phyloP scores from a whole-genome alignment of 768 basidiomycete species.

The Cystofilobasidium macerans region DNA sequence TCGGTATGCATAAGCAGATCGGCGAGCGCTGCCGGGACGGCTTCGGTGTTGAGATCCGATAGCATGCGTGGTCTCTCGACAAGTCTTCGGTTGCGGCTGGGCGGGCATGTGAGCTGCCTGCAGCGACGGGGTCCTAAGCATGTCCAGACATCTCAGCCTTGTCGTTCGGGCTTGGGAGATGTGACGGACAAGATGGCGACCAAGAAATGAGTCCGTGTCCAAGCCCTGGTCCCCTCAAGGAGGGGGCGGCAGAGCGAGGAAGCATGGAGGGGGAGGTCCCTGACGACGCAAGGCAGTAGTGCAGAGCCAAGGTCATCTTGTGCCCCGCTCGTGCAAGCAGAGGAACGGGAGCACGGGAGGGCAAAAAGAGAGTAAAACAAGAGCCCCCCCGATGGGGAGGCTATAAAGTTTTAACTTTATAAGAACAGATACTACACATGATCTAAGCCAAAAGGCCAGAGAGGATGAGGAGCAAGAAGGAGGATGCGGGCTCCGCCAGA shows the following conservation, averaged over 20 bases:
- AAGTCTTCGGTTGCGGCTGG: not conserved
- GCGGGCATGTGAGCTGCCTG: too few species aligned
- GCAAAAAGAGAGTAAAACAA: conserved; percentile 7
- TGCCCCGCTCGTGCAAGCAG: conserved; percentile 1
- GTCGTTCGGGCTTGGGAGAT: too few species aligned
- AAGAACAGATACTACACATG: conserved; percentile 98
- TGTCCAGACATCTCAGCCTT: too few species aligned
- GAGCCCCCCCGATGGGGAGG: not conserved
- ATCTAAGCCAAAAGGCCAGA: conserved; percentile 82
- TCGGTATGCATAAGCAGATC: conserved; percentile 53
- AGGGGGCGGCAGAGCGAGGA: too few species aligned
- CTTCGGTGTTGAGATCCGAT: conserved; percentile 42
- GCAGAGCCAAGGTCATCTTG: conserved; percentile 4
- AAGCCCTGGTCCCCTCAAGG: too few species aligned
- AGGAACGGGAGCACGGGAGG: not conserved
- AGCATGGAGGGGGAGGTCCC: conserved; percentile 3
- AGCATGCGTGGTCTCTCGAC: not conserved
- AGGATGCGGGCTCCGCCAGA: not conserved
- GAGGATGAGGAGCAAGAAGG: conserved; percentile 5
- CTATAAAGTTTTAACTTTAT: conserved; percentile 39
- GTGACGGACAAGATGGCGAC: too few species aligned
- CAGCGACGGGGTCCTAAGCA: too few species aligned
- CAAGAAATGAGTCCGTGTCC: too few species aligned
- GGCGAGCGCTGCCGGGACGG: conserved; percentile 33
- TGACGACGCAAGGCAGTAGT: conserved; percentile 4